Evolutionary conservation across 1,284 basidiomycete species (phyloP), one percentile per base, ranked within the genome.

Genomic region (Moniliella sp.): DNA sequence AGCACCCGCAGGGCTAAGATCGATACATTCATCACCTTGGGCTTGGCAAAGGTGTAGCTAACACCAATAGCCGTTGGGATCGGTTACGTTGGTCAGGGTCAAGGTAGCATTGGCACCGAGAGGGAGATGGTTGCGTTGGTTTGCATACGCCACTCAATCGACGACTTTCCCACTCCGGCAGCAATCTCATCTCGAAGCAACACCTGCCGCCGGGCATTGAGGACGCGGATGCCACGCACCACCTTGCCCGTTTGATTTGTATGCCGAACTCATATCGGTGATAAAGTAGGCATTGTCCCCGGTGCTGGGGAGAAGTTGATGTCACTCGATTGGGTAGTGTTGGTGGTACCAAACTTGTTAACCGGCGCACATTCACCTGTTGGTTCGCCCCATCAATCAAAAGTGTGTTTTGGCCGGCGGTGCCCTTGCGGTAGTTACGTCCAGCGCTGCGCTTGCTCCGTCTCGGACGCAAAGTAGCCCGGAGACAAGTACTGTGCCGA

Each of bases 381-480:
- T 65, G 94, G 86, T 65, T 97, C 94, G 29, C 64, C 56, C 42
- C 68, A 62, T 61, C 72, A 71, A 47, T 93, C 70, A 33, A 86
- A 50, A 42, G 97, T 69, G 2, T 82, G 84, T 69, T 97, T 99
- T 67, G 97, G 91, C 9, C 88, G 91, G 62, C 86, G 79, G 1
- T 86, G 93, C 61, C 75, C 72, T 69, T 88, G 94, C 60, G 86
- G 74, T 69, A 91, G 97, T 46, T 59, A 59, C 17, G 42, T 45
- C 50, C 51, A 57, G 15, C 48, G 47, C 15, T 32, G 36, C 14
- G 50, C 36, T 4, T 35, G 32, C 30, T 37, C 34, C 4, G 35
- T 36, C 42, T 52, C 57, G 34, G 37, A 43, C 35, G 39, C 35
- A 21, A 61, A 61, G 48, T 61, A 61, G 31, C 50, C 48, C 23